Conservation (phyloP, 139 green algal species). For the Chlorella sp. region DNA sequence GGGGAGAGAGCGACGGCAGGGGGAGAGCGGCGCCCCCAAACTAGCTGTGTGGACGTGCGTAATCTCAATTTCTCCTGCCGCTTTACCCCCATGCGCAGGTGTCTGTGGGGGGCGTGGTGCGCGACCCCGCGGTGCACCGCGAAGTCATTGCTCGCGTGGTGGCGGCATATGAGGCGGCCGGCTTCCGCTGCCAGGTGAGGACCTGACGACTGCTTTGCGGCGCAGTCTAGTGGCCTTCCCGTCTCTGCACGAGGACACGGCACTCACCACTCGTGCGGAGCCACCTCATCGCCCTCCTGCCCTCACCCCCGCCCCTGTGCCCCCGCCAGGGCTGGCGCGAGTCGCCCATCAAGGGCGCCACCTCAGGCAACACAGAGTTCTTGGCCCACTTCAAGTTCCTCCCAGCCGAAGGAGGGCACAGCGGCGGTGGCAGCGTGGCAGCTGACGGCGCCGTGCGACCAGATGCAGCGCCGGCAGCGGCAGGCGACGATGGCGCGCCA, state of each 20-base stretch:
- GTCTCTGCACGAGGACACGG: too few species aligned
- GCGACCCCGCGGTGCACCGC: conserved; percentile 67
- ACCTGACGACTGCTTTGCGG: too few species aligned
- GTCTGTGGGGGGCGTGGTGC: conserved; percentile 77
- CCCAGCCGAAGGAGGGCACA: not conserved
- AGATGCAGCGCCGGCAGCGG: not conserved
- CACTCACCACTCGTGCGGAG: too few species aligned
- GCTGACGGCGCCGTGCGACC: too few species aligned
- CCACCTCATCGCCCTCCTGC: not conserved
- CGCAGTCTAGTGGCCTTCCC: too few species aligned
- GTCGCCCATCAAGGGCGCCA: conserved; percentile 75
- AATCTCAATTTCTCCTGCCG: too few species aligned
- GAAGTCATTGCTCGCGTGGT: conserved; percentile 61
- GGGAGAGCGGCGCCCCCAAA: too few species aligned
- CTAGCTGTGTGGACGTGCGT: too few species aligned
- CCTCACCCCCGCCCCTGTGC: conserved; percentile 16
- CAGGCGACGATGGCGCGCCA: not conserved
- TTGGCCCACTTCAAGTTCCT: conserved; percentile 58
- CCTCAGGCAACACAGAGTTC: conserved; percentile 79
- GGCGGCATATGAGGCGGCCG: conserved; percentile 48
- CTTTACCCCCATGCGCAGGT: conserved; percentile 57
- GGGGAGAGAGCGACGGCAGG: too few species aligned
- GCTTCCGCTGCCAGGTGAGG: conserved; percentile 61
- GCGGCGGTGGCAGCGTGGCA: not conserved
- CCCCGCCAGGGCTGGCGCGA: conserved; percentile 55